phyloP scores from a whole-genome alignment of 768 basidiomycete genomes.

The Artomyces pyxidatus region DNA sequence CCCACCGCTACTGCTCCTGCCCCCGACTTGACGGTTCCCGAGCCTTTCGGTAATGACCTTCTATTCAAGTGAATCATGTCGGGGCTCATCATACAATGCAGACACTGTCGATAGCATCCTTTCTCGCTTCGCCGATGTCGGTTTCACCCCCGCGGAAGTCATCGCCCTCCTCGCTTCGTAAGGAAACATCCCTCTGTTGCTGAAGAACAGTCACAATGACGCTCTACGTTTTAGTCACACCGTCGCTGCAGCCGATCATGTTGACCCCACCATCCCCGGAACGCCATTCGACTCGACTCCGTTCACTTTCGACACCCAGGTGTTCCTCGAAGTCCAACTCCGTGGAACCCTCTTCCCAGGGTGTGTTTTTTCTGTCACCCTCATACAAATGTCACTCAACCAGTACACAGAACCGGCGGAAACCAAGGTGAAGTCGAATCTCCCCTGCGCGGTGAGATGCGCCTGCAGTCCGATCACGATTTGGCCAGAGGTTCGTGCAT shows the following conservation, averaged over 20 bases:
- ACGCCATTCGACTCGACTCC: constrained; percentile 42
- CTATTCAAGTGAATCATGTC: background rate
- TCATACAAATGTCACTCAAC: background rate
- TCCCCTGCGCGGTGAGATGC: constrained; percentile 33
- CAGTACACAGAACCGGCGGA: constrained; percentile 25
- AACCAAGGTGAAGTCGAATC: constrained; percentile 33
- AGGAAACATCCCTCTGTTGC: constrained; percentile 6
- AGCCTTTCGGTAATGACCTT: constrained; percentile 16
- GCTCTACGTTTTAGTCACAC: constrained; percentile 8
- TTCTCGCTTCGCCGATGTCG: constrained; percentile 27
- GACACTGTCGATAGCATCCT: constrained; percentile 20
- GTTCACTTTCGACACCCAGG: constrained; percentile 33
- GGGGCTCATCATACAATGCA: background rate
- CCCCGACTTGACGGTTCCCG: constrained; percentile 25
- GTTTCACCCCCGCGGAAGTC: constrained; percentile 26
- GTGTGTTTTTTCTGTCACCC: constrained; percentile 6
- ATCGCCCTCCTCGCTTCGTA: constrained; percentile 28
- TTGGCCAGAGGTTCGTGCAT: constrained; percentile 15
- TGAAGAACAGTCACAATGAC: constrained; percentile 17
- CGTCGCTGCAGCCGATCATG: constrained; percentile 12
- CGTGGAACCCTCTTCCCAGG: constrained; percentile 36
- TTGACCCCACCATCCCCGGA: constrained; percentile 22
- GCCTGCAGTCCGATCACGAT: constrained; percentile 35
- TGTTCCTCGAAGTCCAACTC: constrained; percentile 37
- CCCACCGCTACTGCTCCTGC: constrained; percentile 22